Evolutionary conservation across 306 rosid species (phyloP), one percentile per base, ranked within the genome.

Genomic region (Albizia julibrissin): DNA sequence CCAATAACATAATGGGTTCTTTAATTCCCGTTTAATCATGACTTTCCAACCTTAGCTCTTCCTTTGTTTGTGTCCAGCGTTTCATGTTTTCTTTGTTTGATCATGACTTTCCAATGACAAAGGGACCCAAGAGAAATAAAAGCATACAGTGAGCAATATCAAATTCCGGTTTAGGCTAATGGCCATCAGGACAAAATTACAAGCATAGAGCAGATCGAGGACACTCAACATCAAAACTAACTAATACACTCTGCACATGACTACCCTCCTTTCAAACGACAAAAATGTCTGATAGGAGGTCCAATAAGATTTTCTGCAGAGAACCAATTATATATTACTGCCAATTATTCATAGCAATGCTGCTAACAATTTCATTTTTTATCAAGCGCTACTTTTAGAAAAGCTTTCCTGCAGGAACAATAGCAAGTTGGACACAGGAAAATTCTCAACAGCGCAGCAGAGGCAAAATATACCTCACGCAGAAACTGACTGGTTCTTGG

Each of bases 311-410:
- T 59, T 18, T 61, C 71, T 27, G 52, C 40, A 65, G n/a, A 67
- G 34, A 65, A 29, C 72, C 40, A 29, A 72, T 59, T 29, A 80
- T 74, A 74, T 37, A 56, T 22, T 37, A 67, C 68, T 39, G 69
- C 59, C 44, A 52, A 75, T 75, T 81, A 75, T 82, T 75, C 75
- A 52, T 52, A 56, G 72, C 22, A 21, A 54, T 68, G 33, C 37
- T 64, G 75, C 65, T 34, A 69, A 54, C 59, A 82, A 68, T 54
- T 68, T 68, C 85, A 82, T 42, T 69, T 58, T 67, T 56, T 61
- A 76, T 82, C 66, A 42, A 68, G 44, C 42, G 72, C 80, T 52
- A 40, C 76, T 75, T 21, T 37, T 11, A 26, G 58, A 43, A 42
- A 68, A 43, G 43, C 46, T 42, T 56, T 39, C 85, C 46, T 27